Conservation (phyloP, 768 basidiomycete species). For the Kwoniella dejecticola region DNA sequence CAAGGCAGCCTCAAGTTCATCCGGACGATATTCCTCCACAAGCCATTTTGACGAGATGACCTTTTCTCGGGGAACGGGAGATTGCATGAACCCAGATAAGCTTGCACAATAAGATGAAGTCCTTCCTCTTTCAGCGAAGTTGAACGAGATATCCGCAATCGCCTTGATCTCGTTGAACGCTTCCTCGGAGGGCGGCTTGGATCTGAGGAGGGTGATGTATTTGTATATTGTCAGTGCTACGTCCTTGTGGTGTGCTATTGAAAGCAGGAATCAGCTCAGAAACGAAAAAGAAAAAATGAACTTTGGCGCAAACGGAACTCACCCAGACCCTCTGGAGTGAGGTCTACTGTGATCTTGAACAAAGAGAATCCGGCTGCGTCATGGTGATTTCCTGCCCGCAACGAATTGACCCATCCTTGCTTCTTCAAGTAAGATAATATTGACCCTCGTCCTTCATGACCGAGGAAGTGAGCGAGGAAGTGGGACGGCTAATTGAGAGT, state of each 20-base stretch:
- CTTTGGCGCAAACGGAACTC: conserved; percentile 49
- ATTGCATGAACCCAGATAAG: conserved; percentile 72
- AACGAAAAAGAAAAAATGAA: neutral
- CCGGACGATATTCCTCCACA: conserved; percentile 72
- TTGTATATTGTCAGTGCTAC: conserved; percentile 73
- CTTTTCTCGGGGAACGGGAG: conserved; percentile 78
- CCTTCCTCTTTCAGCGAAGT: conserved; percentile 79
- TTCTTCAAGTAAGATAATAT: conserved; percentile 85
- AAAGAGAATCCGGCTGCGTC: conserved; percentile 74
- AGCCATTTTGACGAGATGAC: conserved; percentile 72
- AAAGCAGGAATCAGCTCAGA: conserved; percentile 62
- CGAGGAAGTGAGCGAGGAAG: conserved; percentile 70
- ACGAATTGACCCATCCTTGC: conserved; percentile 78
- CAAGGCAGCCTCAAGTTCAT: conserved; percentile 60
- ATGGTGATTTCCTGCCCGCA: conserved; percentile 72
- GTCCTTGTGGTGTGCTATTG: conserved; percentile 77
- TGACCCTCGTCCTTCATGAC: conserved; percentile 84
- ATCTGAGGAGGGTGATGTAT: conserved; percentile 62
- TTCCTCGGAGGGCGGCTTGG: conserved; percentile 58
- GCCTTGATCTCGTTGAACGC: conserved; percentile 74
- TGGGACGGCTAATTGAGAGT: conserved; percentile 62
- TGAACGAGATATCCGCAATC: conserved; percentile 74
- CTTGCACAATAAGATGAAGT: conserved; percentile 78
- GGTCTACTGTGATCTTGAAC: conserved; percentile 77
- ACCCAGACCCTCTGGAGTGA: conserved; percentile 88